Percentiles rank a stretch among this genome's conserved stretches.
Evolutionary conservation across 2,329 filamentous ascomycete species (phyloP).

Genomic region (Stagonosporopsis rhizophila): DNA sequence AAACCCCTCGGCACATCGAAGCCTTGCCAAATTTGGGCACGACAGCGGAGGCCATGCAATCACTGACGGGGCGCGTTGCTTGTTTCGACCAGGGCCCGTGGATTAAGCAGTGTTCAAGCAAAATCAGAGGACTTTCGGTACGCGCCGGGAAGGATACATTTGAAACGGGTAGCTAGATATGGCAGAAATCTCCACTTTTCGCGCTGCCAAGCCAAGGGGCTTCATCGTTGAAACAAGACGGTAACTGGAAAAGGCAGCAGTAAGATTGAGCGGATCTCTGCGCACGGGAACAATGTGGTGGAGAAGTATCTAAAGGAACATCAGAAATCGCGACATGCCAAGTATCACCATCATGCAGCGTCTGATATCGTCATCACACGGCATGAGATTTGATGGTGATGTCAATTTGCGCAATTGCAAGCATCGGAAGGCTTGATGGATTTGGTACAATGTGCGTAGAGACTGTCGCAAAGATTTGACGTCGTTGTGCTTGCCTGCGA

Average conservation of each 20-base stretch:
- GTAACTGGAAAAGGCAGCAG: slow-evolving; percentile 9
- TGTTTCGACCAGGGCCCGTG: slow-evolving; percentile 4
- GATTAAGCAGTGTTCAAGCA: slow-evolving; percentile 9
- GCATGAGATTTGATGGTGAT: neutral
- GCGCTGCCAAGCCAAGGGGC: slow-evolving; percentile 21
- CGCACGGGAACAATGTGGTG: slow-evolving; percentile 2
- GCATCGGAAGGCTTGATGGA: neutral
- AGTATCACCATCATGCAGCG: neutral
- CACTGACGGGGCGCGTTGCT: slow-evolving; percentile 14
- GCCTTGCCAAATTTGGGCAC: slow-evolving; percentile 4
- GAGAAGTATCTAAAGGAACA: slow-evolving; percentile 3
- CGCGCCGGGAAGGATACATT: slow-evolving; percentile 22
- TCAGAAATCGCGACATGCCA: neutral
- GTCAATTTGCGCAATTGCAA: neutral
- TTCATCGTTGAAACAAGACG: slow-evolving; percentile 23
- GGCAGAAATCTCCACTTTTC: slow-evolving; percentile 20
- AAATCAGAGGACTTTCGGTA: slow-evolving; percentile 18
- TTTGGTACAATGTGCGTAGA: neutral
- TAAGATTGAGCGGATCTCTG: slow-evolving; percentile 18
- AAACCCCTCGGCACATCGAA: slow-evolving; percentile 16
- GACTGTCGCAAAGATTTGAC: neutral
- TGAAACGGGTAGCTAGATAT: slow-evolving; percentile 25
- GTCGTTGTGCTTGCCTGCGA: neutral
- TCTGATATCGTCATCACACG: neutral
- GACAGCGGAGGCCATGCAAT: slow-evolving; percentile 16